Evolutionary conservation across 352 stramenopile species (phyloP).

Genomic region (Halophytophthora batemanensis): DNA sequence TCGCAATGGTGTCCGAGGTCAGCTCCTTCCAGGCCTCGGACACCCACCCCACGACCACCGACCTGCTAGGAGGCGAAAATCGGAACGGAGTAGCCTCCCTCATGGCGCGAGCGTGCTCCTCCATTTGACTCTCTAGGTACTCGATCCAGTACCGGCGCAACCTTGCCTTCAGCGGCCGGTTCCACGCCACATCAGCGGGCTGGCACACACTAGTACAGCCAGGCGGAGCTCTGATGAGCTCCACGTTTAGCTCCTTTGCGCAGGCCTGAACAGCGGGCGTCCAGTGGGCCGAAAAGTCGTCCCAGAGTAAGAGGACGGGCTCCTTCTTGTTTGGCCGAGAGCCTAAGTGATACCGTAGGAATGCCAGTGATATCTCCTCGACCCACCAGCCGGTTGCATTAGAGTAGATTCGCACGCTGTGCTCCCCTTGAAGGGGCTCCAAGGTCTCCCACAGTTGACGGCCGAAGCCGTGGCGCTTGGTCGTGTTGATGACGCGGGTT

Average conservation of each 20-base stretch:
- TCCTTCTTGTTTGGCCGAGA: conserved; percentile 2
- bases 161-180: neutral
- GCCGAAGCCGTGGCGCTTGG: conserved; percentile 15
- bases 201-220: conserved; percentile 4
- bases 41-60: too few species aligned
- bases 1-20: too few species aligned
- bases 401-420: conserved; percentile 16
- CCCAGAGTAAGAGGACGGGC: conserved; percentile 6
- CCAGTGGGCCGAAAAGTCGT: conserved; percentile 6
- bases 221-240: neutral
- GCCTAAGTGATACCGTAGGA: conserved; percentile 15
- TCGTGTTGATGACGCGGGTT: conserved; percentile 8
- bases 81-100: too few species aligned
- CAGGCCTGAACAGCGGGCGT: conserved; percentile 1
- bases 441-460: conserved; percentile 15
- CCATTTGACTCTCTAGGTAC: too few species aligned
- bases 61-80: too few species aligned
- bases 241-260: neutral
- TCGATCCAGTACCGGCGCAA: too few species aligned
- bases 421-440: conserved; percentile 12
- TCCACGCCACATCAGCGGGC: conserved; percentile 4
- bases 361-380: conserved; percentile 16
- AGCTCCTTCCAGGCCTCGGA: too few species aligned
- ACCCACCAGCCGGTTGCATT: conserved; percentile 34
- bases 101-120: too few species aligned